Base-by-base conservation (phyloP, 176 grass and related monocot genomes). In the Hyparrhenia diplandra region DNA sequence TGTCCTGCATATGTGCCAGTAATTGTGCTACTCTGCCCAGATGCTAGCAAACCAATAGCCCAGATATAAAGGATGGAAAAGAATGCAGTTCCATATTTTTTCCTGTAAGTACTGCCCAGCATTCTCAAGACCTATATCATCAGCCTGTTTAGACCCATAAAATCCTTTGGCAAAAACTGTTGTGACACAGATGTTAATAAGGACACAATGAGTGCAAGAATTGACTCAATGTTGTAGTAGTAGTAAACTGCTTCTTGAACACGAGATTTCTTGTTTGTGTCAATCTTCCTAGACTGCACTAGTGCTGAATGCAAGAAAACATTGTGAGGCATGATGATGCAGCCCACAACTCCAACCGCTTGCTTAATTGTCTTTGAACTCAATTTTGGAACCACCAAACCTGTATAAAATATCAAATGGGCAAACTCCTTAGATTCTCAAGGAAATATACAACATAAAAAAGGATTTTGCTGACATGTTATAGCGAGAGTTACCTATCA, bases 61-160 rank as follows among this genome's bases (percentile, higher is more conserved):
- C 94, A 97, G 17, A 97, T 98, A 79, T 98, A 98, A 29, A 98
- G 85, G 46, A 98, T 85, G 28, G 95, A 92, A 83, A 98, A 98
- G 13, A 94, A 36, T 8, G 58, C 79, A 64, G 47, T 52, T 40
- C 95, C 95, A 27, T 94, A 98, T 79, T 98, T 98, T n/a, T 55
- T 94, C 90, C 78, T 98, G 92, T 69, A 98, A 84, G 79, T 92
- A 94, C 69, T 92, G 86, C 6, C 95, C 95, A 28, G 95, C 95
- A 82, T 97, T 97, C 85, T 97, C 94, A 66, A 97, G 90, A 67
- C 94, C 94, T 67, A 97, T 94, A 59, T 41, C 78, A 49, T 34
- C 55, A 77, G 91, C 91, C 83, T 88, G 79, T 74, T 90, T 67
- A 59, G 94, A 73, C 34, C 91, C 94, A 74, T 92, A 94, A 86